Evolutionary conservation across 495 filamentous ascomycete species (phyloP).

Genomic region (Cryomyces minteri): DNA sequence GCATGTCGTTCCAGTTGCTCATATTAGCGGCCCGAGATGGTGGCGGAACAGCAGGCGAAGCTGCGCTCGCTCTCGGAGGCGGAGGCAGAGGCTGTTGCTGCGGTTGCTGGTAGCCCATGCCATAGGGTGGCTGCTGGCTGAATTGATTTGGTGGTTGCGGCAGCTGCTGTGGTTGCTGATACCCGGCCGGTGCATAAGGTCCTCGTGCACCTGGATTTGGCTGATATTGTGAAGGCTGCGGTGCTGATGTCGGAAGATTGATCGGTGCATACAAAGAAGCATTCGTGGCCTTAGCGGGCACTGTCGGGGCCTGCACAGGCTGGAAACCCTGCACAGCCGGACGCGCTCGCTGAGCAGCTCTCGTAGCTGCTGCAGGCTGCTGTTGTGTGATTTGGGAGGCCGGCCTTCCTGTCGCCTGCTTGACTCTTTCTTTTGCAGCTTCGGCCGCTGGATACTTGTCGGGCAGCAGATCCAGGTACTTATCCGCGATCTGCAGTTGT

Average conservation of each 20-base stretch:
- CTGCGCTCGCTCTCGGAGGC: conserved; percentile 35
- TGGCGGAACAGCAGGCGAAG: conserved; percentile 45
- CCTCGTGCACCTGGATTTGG: not conserved
- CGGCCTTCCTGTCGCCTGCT: conserved; percentile 61
- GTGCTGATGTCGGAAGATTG: not conserved
- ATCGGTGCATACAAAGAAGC: not conserved
- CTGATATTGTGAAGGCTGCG: not conserved
- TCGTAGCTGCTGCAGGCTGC: conserved; percentile 13
- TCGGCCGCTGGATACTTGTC: conserved; percentile 75
- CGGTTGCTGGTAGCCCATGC: conserved; percentile 8
- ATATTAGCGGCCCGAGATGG: conserved; percentile 48
- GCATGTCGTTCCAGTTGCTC: conserved; percentile 87
- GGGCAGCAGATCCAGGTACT: conserved; percentile 80
- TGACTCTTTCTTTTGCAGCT: conserved; percentile 69
- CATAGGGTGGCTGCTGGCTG: not conserved
- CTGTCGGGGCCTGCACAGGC: not conserved
- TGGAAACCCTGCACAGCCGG: not conserved
- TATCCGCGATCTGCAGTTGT: conserved; percentile 67
- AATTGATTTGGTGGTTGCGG: not conserved
- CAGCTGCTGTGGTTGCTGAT: conserved; percentile 15
- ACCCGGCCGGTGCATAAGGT: conserved; percentile 9
- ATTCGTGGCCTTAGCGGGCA: not conserved
- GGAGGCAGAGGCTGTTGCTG: conserved; percentile 26
- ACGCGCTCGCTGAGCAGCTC: not conserved
- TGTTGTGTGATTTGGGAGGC: conserved; percentile 22